These are phyloP conservation scores for Sugiyamaella neomexicana DNA, from an alignment of 1,139 yeast genomes.

Conservation along the genomic window DNA sequence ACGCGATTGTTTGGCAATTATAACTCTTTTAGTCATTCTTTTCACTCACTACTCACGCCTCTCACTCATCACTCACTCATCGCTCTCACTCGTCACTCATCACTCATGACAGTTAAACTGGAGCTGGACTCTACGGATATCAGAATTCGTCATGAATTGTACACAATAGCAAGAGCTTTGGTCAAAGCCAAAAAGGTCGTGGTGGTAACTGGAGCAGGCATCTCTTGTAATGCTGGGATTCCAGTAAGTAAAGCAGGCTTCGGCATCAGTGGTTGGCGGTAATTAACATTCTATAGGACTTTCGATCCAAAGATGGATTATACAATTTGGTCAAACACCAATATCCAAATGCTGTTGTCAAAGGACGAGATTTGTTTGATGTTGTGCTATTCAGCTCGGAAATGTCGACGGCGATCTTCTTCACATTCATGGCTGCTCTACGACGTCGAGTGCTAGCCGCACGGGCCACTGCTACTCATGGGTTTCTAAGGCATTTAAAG, in stretches of 20 bases:
- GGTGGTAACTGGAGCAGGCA: slow-evolving; percentile 85
- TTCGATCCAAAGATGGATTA: slow-evolving; percentile 79
- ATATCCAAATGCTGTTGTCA: slow-evolving; percentile 59
- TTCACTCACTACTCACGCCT: too few species aligned
- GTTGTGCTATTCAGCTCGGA: slow-evolving; percentile 72
- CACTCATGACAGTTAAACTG: slow-evolving; percentile 20
- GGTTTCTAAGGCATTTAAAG: slow-evolving; percentile 65
- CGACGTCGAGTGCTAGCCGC: slow-evolving; percentile 65
- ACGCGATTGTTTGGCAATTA: too few species aligned
- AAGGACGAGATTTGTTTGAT: slow-evolving; percentile 91
- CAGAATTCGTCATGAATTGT: slow-evolving; percentile 17
- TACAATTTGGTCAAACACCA: slow-evolving; percentile 70
- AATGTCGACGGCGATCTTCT: slow-evolving; percentile 63
- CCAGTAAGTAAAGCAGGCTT: slow-evolving; percentile 58
- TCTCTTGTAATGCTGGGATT: slow-evolving; percentile 93
- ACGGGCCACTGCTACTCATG: slow-evolving; percentile 80
- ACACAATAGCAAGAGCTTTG: slow-evolving; percentile 30
- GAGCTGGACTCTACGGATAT: slow-evolving; percentile 10
- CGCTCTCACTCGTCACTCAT: too few species aligned
- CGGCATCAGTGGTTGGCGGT: too few species aligned
- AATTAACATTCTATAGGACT: slow-evolving; percentile 50
- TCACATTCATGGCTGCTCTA: slow-evolving; percentile 76
- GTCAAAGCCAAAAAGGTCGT: slow-evolving; percentile 33
- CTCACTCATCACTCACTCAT: too few species aligned
- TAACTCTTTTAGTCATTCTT: too few species aligned